Percentiles rank a stretch among this genome's conserved stretches.
Conservation (phyloP, 257 asterid genomes). For the Solanum megistacrolobum region DNA sequence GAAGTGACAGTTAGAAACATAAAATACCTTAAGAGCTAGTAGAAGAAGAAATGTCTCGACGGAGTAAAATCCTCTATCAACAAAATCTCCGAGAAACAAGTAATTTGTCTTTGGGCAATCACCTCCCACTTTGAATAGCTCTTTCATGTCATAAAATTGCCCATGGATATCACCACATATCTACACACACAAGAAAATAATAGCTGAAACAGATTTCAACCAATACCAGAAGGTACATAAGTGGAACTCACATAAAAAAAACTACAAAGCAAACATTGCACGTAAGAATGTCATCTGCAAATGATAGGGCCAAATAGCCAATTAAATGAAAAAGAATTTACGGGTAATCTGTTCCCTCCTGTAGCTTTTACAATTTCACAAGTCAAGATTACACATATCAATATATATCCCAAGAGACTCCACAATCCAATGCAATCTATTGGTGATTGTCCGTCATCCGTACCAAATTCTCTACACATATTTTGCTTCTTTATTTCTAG, state of each 20-base stretch:
- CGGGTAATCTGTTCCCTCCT: background rate
- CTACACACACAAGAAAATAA: slow-evolving; percentile 26
- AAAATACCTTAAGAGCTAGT: slow-evolving; percentile 76
- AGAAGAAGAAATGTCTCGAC: slow-evolving; percentile 95
- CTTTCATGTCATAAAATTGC: slow-evolving; percentile 97
- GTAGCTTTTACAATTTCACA: background rate
- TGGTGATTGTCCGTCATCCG: background rate
- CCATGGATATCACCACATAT: slow-evolving; percentile 99
- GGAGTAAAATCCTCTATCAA: slow-evolving; percentile 93
- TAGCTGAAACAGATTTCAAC: background rate
- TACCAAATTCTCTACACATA: background rate
- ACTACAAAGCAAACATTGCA: background rate
- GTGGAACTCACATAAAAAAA: background rate
- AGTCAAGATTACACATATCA: background rate
- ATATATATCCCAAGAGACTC: background rate
- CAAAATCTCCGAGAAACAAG: slow-evolving; percentile 96
- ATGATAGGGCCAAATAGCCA: background rate
- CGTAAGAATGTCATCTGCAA: background rate
- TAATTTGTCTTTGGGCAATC: slow-evolving; percentile 93
- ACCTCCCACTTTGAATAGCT: slow-evolving; percentile 93
- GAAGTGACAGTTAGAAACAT: background rate
- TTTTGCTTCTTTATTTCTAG: background rate
- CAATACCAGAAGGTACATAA: background rate
- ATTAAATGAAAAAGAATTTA: background rate
- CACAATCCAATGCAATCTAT: background rate